phyloP scores from a whole-genome alignment of 2,329 filamentous ascomycete genomes.

The Trichoderma sp. region DNA sequence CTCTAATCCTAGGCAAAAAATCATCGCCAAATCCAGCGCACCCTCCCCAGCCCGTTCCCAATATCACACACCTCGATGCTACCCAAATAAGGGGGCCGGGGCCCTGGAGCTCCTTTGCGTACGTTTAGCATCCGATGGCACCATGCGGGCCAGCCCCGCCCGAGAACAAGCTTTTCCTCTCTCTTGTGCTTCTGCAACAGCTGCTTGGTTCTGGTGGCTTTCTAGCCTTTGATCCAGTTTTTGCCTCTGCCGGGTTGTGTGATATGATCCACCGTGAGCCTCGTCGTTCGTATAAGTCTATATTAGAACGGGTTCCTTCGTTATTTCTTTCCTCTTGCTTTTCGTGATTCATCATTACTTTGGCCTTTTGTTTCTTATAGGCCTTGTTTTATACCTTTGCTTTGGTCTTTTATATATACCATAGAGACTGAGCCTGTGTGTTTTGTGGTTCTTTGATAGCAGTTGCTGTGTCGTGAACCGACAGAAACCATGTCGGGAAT shows the following conservation, averaged over 20 bases:
- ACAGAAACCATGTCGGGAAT: constrained; percentile 3
- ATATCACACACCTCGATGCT: constrained; percentile 2
- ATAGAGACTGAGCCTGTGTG: not conserved
- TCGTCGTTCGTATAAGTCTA: constrained; percentile 4
- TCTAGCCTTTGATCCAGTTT: not conserved
- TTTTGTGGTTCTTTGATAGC: not conserved
- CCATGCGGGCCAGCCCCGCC: constrained; percentile 16
- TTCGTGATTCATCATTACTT: not conserved
- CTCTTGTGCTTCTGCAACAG: not conserved
- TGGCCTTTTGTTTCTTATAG: not conserved
- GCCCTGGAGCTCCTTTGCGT: constrained; percentile 11
- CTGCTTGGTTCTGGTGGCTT: not conserved
- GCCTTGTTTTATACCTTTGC: not conserved
- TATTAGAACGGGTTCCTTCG: not conserved
- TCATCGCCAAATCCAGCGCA: not conserved
- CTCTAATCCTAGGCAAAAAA: not conserved
- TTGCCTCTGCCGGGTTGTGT: not conserved
- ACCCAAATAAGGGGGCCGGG: constrained; percentile 3
- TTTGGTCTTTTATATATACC: not conserved
- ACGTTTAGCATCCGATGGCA: constrained; percentile 19
- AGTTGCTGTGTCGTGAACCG: not conserved
- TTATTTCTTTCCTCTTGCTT: not conserved
- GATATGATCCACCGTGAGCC: not conserved
- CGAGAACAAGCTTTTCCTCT: constrained; percentile 8
- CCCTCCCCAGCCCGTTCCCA: not conserved